phyloP scores from a whole-genome alignment of 2,329 filamentous ascomycete species.

The Juglanconis oblonga region DNA sequence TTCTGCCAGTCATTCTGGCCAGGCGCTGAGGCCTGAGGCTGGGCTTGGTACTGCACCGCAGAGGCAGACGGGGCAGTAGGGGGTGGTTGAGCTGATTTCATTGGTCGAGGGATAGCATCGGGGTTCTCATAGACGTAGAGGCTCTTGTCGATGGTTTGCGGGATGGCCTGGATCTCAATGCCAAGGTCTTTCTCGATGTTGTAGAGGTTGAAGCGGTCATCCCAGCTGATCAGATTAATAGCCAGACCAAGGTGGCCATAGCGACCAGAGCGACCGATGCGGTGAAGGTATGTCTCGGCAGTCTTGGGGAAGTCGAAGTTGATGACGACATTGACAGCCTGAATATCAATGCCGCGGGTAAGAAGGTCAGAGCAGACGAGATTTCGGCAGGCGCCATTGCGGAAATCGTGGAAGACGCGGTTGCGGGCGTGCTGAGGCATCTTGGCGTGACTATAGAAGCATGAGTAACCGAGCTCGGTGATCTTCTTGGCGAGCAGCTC shows the following conservation, averaged over 20 bases:
- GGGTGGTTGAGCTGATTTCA: conserved; percentile 31
- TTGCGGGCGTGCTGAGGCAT: conserved; percentile 98
- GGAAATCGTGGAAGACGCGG: conserved; percentile 98
- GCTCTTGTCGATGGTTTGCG: conserved; percentile 90
- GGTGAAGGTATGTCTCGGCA: conserved; percentile 96
- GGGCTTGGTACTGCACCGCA: conserved; percentile 7
- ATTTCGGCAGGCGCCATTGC: conserved; percentile 96
- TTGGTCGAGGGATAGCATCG: conserved; percentile 86
- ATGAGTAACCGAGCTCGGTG: conserved; percentile 97
- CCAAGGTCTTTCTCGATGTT: conserved; percentile 97
- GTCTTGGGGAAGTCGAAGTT: conserved; percentile 99
- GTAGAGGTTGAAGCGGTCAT: conserved; percentile 97
- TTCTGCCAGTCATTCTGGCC: conserved; percentile 37
- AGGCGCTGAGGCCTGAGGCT: conserved; percentile 12
- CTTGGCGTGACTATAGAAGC: conserved; percentile 97
- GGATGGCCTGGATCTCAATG: conserved; percentile 97
- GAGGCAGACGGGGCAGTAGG: conserved; percentile 21
- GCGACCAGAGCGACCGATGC: conserved; percentile 94
- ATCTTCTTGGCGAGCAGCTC: conserved; percentile 99
- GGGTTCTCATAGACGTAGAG: conserved; percentile 98
- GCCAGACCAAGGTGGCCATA: conserved; percentile 96
- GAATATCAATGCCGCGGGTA: conserved; percentile 98
- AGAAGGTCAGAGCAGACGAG: conserved; percentile 96
- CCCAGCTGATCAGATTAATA: conserved; percentile 99
- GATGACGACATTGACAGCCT: conserved; percentile 99